Evolutionary conservation across 2,329 filamentous ascomycete species (phyloP), one percentile per base, ranked within the genome.

Genomic region (Alternaria dauci): DNA sequence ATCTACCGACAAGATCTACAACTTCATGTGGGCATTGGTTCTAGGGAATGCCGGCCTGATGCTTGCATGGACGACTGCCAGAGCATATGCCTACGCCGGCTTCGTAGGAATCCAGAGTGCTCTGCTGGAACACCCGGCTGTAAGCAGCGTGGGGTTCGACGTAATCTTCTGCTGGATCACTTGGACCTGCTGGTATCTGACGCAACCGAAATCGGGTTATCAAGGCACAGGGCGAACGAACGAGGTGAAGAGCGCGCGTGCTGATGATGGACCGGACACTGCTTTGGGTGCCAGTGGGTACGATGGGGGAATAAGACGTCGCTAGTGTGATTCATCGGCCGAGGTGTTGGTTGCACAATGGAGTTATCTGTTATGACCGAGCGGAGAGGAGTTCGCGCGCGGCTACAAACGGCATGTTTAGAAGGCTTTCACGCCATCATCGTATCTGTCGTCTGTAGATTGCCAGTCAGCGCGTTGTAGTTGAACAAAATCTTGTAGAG

Each of bases 101-200:
- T 42, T 71, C 8, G 25, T 41, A 1, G 69, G 67, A 2, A 69
- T 74, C 5, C 52, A 48, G n/a, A 51, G 59, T 26, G 68, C 75
- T 8, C 41, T 79, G 18, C 62, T 69, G 8, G 75, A 77, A 51
- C 73, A 77, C 52, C 74, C 76, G 11, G 76, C 74, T 12, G 72
- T 77, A 12, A 77, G 73, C 57, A 77, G 71, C 55, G 72, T 78
- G 28, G 72, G 69, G 2, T 78, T 73, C 43, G 75, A 79, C 62
- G 75, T 75, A 9, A 69, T 77, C 7, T 75, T 77, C 52, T 78
- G 75, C 59, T 77, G 75, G 74, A 48, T 75, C n/a, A 74, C 69
- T n/a, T 79, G 74, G 74, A 26, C 61, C n/a, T 66, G 61, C 36
- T 76, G 72, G 73, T 75, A 67, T 62, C 50, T 30, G 44, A 65